A percentile compares a stretch with the other conserved stretches of the same genome.
Conservation (phyloP, 2,329 filamentous ascomycete genomes). For the Waltergamsia citrina region DNA sequence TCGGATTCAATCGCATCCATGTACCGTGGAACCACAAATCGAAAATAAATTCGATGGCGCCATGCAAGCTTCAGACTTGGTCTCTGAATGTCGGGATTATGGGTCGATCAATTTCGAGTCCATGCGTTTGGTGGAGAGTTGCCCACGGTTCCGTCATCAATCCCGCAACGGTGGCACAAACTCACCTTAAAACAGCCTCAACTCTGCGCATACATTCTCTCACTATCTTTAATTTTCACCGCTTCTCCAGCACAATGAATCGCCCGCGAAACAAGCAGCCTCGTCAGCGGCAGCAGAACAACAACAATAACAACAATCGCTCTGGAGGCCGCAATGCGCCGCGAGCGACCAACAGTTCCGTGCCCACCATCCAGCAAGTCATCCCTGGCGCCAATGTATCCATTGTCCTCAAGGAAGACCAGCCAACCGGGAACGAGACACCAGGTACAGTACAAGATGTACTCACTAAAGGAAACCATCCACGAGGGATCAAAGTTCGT, state of each 20-base stretch:
- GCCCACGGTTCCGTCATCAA: too few species aligned
- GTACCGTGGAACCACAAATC: too few species aligned
- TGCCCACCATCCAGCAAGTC: conserved; percentile 43
- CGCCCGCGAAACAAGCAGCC: conserved; percentile 8
- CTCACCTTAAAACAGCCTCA: too few species aligned
- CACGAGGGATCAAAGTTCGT: conserved; percentile 70
- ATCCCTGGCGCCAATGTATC: conserved; percentile 54
- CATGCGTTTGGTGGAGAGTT: too few species aligned
- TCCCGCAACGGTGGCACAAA: too few species aligned
- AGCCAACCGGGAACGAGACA: conserved; percentile 64
- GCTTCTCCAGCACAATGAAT: conserved; percentile 3
- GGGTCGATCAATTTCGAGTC: too few species aligned
- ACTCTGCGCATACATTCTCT: too few species aligned
- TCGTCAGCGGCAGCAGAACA: conserved; percentile 6
- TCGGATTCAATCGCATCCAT: too few species aligned
- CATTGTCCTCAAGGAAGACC: conserved; percentile 68
- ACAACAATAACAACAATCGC: conserved; percentile 4
- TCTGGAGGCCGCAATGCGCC: conserved; percentile 6
- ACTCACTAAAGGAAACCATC: conserved; percentile 65
- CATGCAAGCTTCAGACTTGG: too few species aligned
- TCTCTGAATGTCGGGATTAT: too few species aligned
- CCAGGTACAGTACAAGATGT: conserved; percentile 56
- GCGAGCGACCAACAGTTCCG: conserved; percentile 14
- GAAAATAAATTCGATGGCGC: too few species aligned
- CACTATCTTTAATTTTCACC: too few species aligned